phyloP scores from a whole-genome alignment of 768 basidiomycete species.

The Lanmaoa pseudosensibilis region DNA sequence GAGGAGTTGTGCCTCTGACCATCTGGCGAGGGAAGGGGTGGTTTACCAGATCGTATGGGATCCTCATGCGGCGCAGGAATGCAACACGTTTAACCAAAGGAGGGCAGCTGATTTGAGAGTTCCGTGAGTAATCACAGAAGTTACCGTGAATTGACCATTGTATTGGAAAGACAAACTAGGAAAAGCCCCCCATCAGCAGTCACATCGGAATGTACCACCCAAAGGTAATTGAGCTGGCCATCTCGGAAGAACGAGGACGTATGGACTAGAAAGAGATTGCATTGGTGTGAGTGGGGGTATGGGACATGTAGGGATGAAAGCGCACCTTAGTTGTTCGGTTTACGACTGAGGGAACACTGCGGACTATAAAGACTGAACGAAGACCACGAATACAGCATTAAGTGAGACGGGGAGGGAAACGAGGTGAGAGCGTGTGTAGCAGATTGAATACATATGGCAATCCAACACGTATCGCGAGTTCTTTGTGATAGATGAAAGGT shows the following conservation, averaged over 20 bases:
- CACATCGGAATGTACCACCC: neutral
- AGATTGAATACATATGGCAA: neutral
- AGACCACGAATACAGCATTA: neutral
- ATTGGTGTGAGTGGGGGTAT: neutral
- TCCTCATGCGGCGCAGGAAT: neutral
- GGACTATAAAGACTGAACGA: neutral
- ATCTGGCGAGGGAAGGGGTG: neutral
- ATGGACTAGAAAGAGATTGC: neutral
- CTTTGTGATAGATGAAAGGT: neutral
- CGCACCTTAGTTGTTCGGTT: neutral
- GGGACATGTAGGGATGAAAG: neutral
- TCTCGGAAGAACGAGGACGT: neutral
- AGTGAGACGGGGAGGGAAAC: neutral
- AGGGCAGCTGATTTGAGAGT: neutral
- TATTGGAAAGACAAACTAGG: neutral
- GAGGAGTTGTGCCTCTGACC: neutral
- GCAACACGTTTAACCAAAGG: neutral
- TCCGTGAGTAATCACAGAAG: neutral
- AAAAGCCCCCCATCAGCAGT: neutral
- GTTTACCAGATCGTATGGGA: neutral
- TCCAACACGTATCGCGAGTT: neutral
- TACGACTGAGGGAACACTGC: neutral
- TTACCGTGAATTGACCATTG: neutral
- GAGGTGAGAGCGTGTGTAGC: neutral
- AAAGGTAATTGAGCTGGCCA: neutral